Conservation (phyloP, 2,329 filamentous ascomycete species). For the Botryosphaeria dothidea region DNA sequence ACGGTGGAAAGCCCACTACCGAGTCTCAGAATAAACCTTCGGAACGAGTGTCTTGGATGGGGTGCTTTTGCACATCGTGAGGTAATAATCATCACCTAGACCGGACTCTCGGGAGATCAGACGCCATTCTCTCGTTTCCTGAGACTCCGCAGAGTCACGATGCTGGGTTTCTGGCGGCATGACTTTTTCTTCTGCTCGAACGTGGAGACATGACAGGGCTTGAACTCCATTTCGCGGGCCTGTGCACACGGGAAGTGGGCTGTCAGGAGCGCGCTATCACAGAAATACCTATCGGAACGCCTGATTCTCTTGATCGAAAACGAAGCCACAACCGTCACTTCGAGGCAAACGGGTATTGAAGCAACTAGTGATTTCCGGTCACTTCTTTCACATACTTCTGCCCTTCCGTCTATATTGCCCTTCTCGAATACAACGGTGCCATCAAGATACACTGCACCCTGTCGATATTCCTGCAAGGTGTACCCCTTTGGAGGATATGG, state of each 20-base stretch:
- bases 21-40: not conserved
- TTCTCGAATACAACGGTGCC: not conserved
- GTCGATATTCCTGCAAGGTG: not conserved
- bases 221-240: not conserved
- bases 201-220: not conserved
- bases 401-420: not conserved
- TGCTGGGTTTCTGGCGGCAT: not conserved
- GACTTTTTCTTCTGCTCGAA: not conserved
- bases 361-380: not conserved
- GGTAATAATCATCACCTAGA: not conserved
- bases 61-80: not conserved
- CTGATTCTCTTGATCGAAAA: not conserved
- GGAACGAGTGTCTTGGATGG: not conserved
- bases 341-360: not conserved
- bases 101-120: too few relatives aligned
- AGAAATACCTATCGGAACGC: too few relatives aligned
- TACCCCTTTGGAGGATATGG: not conserved
- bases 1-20: not conserved
- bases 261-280: not conserved
- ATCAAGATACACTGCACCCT: not conserved
- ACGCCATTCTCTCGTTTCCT: not conserved
- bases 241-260: not conserved
- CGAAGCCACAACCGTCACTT: not conserved
- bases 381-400: not conserved
- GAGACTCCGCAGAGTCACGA: not conserved